Base-by-base conservation (phyloP, 2,329 filamentous ascomycete genomes). In the Claviceps digitariae region DNA sequence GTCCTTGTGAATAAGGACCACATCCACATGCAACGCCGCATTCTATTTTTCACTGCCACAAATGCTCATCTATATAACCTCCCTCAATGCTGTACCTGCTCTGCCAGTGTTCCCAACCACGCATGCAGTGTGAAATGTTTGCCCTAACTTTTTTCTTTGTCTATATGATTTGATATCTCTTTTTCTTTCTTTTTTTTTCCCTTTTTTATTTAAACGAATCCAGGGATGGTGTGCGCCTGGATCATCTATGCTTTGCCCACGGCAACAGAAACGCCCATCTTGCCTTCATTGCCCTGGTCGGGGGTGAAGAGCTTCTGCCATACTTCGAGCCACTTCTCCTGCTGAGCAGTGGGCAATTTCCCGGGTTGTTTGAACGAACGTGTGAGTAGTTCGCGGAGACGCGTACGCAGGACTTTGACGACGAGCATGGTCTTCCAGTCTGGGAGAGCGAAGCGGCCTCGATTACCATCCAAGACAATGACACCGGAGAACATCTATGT, bases 351-450 rank as follows among this genome's bases (percentile, higher is more conserved):
- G 8, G 76, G 75, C 29, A 80, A 63, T 59, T 79, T 82, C 12
- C 81, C 81, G 0, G 82, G 82, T 58, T 73, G 77, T 67, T 81
- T 85, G 71, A 94, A 90, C 23, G 80, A 77, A 31, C 78, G 76
- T 1, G 80, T 81, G 48, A 95, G 73, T 43, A 94, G 79, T 59
- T 95, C 89, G 58, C 84, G 82, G 20, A 95, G 73, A 27, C 86
- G 78, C 2, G 75, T 73, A 21, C 89, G 80, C 52, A 97, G 72
- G 6, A 83, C 81, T 69, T 96, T 96, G 63, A 98, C 72, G n/a
- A 86, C 90, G 38, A 95, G 79, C 76, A 93, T 84, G 0, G 84
- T 84, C 69, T 90, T 94, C 90, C 91, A 97, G 64, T 95, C 87
- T 4, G 83, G 78, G 1, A 94, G 78, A 23, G 85, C 80, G 65